Conservation (phyloP, 805 yeast genomes). For the Yamadazyma sp. region DNA sequence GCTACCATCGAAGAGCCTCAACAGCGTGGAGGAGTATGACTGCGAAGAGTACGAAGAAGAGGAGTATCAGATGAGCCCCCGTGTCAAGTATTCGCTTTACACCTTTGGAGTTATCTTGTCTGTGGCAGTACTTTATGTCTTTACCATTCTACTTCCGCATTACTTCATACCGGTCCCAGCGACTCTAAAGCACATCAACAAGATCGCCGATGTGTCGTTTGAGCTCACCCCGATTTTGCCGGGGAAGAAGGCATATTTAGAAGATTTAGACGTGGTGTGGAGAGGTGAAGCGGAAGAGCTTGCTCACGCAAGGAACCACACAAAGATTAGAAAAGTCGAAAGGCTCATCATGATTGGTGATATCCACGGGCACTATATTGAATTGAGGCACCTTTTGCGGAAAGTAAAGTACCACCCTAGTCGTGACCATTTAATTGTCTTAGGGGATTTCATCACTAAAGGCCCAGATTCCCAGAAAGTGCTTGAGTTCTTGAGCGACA, state of each 20-base stretch:
- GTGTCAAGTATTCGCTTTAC: constrained; percentile 17
- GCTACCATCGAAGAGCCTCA: background rate
- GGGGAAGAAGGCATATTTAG: background rate
- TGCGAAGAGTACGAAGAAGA: constrained; percentile 17
- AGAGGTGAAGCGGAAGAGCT: background rate
- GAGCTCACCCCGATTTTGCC: constrained; percentile 24
- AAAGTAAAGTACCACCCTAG: constrained; percentile 47
- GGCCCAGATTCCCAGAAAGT: constrained; percentile 77
- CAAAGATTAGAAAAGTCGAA: constrained; percentile 24
- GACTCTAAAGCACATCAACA: constrained; percentile 24
- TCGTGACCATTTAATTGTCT: constrained; percentile 59
- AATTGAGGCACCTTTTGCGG: constrained; percentile 52
- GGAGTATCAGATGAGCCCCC: constrained; percentile 14
- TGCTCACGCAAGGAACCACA: no score
- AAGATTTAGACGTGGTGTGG: background rate
- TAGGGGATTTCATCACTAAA: constrained; percentile 86
- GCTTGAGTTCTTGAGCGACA: constrained; percentile 58
- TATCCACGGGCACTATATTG: constrained; percentile 74
- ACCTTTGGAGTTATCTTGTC: constrained; percentile 16
- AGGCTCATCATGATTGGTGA: constrained; percentile 80
- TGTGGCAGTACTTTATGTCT: constrained; percentile 24
- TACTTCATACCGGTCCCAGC: constrained; percentile 34
- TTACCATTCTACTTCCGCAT: constrained; percentile 34
- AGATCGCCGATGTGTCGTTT: constrained; percentile 25
- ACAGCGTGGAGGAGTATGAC: constrained; percentile 1